phyloP scores from a whole-genome alignment of 495 filamentous ascomycete species.

The Penicillium flavigenum region DNA sequence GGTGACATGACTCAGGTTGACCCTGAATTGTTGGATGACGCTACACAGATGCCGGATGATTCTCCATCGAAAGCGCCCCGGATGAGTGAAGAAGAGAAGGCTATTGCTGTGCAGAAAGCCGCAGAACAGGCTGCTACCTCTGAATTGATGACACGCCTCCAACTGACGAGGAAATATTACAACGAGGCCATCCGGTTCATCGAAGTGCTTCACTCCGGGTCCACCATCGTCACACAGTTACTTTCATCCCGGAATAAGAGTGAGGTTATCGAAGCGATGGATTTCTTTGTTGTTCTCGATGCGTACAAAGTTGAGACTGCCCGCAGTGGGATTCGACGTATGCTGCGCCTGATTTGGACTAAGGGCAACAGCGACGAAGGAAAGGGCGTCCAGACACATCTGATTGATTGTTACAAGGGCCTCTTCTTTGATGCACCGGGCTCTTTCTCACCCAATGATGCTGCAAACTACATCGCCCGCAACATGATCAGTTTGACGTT shows the following conservation, averaged over 20 bases:
- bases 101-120: conserved; percentile 58
- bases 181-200: conserved; percentile 91
- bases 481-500: conserved; percentile 99
- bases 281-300: conserved; percentile 92
- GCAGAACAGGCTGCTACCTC: conserved; percentile 71
- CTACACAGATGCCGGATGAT: conserved; percentile 71
- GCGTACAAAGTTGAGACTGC: conserved; percentile 94
- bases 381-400: conserved; percentile 93
- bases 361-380: conserved; percentile 99
- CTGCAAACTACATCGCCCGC: conserved; percentile 91
- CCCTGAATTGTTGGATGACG: conserved; percentile 79
- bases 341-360: conserved; percentile 97
- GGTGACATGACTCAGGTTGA: conserved; percentile 64
- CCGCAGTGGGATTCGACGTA: conserved; percentile 81
- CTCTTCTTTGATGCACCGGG: conserved; percentile 95
- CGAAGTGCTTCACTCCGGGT: conserved; percentile 83
- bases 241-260: conserved; percentile 93
- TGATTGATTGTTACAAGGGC: conserved; percentile 95
- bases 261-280: conserved; percentile 98
- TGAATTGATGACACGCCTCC: conserved; percentile 78
- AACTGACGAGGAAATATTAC: conserved; percentile 87
- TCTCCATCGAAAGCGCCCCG: conserved; percentile 60
- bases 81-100: conserved; percentile 60
- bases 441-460: conserved; percentile 80
- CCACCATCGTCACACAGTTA: conserved; percentile 75